Percentiles rank a stretch among this genome's conserved stretches.
phyloP scores from a whole-genome alignment of 179 eudicot genomes.

The Drosera spatulata region DNA sequence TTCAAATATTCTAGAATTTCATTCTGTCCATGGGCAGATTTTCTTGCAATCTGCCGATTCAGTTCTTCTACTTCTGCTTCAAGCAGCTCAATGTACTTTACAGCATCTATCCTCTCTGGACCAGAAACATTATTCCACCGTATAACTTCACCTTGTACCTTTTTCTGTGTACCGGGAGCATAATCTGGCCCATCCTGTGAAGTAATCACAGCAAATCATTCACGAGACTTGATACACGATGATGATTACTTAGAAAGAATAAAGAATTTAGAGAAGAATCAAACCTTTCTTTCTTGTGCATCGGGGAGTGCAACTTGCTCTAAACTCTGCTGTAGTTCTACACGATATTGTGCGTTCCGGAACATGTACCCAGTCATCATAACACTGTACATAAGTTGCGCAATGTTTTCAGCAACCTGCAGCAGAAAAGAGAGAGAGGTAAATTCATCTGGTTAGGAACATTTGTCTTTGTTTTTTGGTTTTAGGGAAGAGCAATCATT shows the following conservation, averaged over 20 bases:
- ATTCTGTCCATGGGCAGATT: constrained; percentile 60
- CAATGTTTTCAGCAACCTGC: constrained; percentile 94
- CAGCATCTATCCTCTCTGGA: constrained; percentile 69
- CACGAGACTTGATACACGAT: not conserved
- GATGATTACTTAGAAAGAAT: not conserved
- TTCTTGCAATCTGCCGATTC: constrained; percentile 59
- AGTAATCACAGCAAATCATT: constrained; percentile 1
- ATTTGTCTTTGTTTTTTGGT: too few relatives aligned
- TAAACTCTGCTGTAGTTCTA: constrained; percentile 79
- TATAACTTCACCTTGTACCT: constrained; percentile 75
- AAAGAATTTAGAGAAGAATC: constrained; percentile 3
- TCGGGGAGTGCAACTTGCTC: constrained; percentile 86
- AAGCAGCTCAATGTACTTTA: constrained; percentile 77
- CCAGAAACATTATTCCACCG: constrained; percentile 89
- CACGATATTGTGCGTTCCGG: constrained; percentile 75
- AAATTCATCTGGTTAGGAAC: not conserved
- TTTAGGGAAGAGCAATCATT: too few relatives aligned
- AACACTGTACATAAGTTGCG: constrained; percentile 90
- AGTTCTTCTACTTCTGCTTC: constrained; percentile 91
- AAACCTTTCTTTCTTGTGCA: constrained; percentile 52
- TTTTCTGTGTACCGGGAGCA: constrained; percentile 89
- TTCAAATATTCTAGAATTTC: constrained; percentile 76
- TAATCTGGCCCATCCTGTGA: constrained; percentile 61
- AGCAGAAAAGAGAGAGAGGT: constrained; percentile 8
- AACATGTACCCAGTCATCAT: constrained; percentile 97